phyloP scores from a whole-genome alignment of 1,139 yeast species.

The Scheffersomyces quercinus region DNA sequence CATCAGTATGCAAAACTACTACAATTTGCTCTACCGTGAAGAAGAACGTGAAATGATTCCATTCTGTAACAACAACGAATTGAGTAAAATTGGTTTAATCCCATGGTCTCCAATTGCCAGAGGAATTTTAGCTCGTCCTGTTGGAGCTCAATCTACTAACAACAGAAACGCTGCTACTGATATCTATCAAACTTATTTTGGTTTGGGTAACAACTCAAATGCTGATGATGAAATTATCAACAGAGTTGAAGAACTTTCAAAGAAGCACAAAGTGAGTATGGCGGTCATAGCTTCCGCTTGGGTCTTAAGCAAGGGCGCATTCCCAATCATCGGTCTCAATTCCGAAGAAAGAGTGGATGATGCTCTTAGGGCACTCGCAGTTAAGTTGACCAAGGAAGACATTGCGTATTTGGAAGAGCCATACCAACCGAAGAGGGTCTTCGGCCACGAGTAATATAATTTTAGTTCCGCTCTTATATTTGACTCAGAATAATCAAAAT shows the following conservation, averaged over 20 bases:
- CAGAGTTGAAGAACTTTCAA: slow-evolving; percentile 55
- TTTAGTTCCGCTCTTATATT: no score
- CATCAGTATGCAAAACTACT: slow-evolving; percentile 59
- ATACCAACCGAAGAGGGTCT: slow-evolving; percentile 23
- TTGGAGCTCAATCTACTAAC: slow-evolving; percentile 15
- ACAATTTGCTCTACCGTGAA: slow-evolving; percentile 56
- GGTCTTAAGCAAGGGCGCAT: slow-evolving; percentile 49
- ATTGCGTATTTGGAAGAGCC: slow-evolving; percentile 49
- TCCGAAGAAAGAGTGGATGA: slow-evolving; percentile 54
- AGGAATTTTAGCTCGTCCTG: slow-evolving; percentile 48
- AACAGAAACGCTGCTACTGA: slow-evolving; percentile 20
- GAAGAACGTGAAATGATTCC: slow-evolving; percentile 63
- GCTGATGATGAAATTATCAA: slow-evolving; percentile 41
- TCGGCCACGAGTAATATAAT: neutral
- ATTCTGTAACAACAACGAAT: slow-evolving; percentile 39
- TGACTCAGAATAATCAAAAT: no score
- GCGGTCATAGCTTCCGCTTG: slow-evolving; percentile 57
- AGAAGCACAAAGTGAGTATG: slow-evolving; percentile 48
- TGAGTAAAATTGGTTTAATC: slow-evolving; percentile 46
- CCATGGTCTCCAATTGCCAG: slow-evolving; percentile 56
- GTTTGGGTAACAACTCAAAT: slow-evolving; percentile 9
- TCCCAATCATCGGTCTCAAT: slow-evolving; percentile 57
- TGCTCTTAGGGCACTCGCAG: slow-evolving; percentile 43
- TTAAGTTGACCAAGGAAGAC: slow-evolving; percentile 48
- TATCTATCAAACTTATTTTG: slow-evolving; percentile 7